Evolutionary conservation across 2,329 filamentous ascomycete genomes (phyloP).

Genomic region (Xylariomycetidae sp.): DNA sequence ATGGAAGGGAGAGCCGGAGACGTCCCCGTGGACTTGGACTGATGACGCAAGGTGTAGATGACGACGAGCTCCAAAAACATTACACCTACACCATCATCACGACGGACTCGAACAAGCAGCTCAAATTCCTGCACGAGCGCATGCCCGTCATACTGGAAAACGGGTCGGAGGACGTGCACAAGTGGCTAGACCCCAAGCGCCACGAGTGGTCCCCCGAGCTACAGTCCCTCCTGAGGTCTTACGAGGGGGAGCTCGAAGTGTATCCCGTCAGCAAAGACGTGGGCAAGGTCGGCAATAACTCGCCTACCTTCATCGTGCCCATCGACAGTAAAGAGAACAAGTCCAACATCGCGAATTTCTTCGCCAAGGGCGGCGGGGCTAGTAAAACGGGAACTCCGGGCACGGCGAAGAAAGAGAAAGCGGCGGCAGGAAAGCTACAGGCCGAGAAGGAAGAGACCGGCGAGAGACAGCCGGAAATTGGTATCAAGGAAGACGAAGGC

Average conservation of each 20-base stretch:
- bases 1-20: too few species aligned
- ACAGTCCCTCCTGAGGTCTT: slow-evolving; percentile 76
- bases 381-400: too few species aligned
- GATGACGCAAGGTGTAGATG: too few species aligned
- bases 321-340: slow-evolving; percentile 84
- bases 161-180: slow-evolving; percentile 62
- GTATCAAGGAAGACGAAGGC: slow-evolving; percentile 18
- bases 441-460: not conserved
- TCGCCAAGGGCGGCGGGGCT: slow-evolving; percentile 56
- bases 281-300: slow-evolving; percentile 91
- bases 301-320: slow-evolving; percentile 75
- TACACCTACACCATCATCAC: slow-evolving; percentile 96
- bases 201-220: slow-evolving; percentile 74
- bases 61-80: slow-evolving; percentile 56
- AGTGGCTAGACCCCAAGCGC: slow-evolving; percentile 72
- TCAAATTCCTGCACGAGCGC: slow-evolving; percentile 84
- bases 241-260: slow-evolving; percentile 70
- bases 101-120: slow-evolving; percentile 75
- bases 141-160: slow-evolving; percentile 93
- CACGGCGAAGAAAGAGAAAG: slow-evolving; percentile 27
- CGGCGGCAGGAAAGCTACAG: not conserved
- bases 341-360: slow-evolving; percentile 91
- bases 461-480: slow-evolving; percentile 15
- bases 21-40: too few species aligned
- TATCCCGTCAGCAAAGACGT: slow-evolving; percentile 87